Evolutionary conservation across 2,329 filamentous ascomycete genomes (phyloP), one percentile per base, ranked within the genome.

Genomic region (Exophiala sideris): DNA sequence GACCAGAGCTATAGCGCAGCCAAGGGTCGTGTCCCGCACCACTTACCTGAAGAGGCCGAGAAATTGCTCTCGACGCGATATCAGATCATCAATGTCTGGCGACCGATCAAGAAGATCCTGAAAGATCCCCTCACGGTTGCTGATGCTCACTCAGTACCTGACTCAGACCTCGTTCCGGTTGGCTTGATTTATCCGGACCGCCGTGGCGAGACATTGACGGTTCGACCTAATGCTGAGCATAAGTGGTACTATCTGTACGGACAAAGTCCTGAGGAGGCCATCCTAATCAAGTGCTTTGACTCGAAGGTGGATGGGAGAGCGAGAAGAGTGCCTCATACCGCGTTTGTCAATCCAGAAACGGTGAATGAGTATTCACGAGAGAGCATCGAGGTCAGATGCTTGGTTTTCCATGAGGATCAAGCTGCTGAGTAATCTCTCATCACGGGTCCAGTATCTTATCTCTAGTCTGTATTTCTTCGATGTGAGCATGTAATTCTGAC

Each of bases 281-380:
- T 81, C 2, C 62, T 85, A 40, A 81, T 85, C 67, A 85, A 85
- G 66, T 83, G 80, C 62, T 85, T 79, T 63, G 83, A 85, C 66
- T 79, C 72, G 21, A 79, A 81, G 71, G 70, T 70, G 20, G 79
- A 82, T 64, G 79, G 78, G 0, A 67, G 77, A 21, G 57, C 79
- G 5, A 71, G 79, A 8, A 66, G 79, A 3, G 75, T 80, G 32
- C 79, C 80, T n/a, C 81, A 84, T 61, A 74, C 75, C 5, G 78
- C 80, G 2, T 83, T 85, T 70, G 68, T 68, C 14, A 75, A 82
- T 64, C 69, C 73, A 1, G 74, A 71, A n/a, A 73, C 74, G 8
- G 69, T 73, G 12, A 56, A 67, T 10, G 66, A 71, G 47, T 66
- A 71, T 45, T 67, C 70, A 16, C 72, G 78, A 10, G 68, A 82